Evolutionary conservation across 345 rosid genomes (phyloP), one percentile per base, ranked within the genome.

Genomic region (Populus nigra): DNA sequence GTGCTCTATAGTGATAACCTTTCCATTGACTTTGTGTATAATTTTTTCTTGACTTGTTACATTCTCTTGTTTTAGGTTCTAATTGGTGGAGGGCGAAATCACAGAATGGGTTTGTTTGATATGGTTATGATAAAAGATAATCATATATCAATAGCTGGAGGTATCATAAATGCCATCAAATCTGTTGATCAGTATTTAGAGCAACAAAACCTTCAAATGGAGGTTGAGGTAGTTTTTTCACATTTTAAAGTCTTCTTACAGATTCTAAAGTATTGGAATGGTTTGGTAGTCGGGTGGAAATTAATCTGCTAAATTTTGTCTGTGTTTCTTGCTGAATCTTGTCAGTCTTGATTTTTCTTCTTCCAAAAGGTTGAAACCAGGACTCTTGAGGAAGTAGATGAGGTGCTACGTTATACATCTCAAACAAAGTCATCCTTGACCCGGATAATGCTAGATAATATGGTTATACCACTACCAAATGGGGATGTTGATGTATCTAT

Each of bases 91-190:
- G 98, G 99, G 12, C 85, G 73, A 77, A 94, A 94, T 84, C 99
- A 94, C 62, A 88, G 97, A 82, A 87, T 96, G 98, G 99, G 99
- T 36, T 85, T 96, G 72, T 96, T 91, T 88, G 99, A 94, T 84
- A 96, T 94, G 99, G 95, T 96, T 80, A 84, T 90, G 99, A 90
- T 92, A 72, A 96, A 94, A 85, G 99, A 96, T 77, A 96, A 96
- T 79, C 99, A 96, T 77, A 92, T 96, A 87, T 94, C 98, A 73
- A 87, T 88, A 78, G 98, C 99, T 80, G 94, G 93, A 69, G 94
- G 97, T 67, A 89, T 94, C 73, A 85, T 83, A 23, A 89, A 90
- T 74, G 96, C 97, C 81, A 85, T 96, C 63, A 90, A 69, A 84
- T 86, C 93, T 22, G 94, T 91, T 65, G 98, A 94, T 82, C 83